phyloP scores from a whole-genome alignment of 495 filamentous ascomycete genomes.

The Podospora tetraspora region DNA sequence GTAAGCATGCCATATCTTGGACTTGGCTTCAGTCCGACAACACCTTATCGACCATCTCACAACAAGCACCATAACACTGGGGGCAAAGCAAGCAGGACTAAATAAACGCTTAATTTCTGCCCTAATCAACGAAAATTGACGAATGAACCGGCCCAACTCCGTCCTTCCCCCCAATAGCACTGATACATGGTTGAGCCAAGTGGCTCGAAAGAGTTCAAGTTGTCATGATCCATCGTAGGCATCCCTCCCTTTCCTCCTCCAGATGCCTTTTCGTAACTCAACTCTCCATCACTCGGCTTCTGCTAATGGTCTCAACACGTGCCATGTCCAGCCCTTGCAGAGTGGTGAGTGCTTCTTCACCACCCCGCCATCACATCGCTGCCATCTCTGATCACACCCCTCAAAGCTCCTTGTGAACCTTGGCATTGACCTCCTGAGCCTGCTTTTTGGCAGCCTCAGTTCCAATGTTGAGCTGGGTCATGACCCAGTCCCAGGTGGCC shows the following conservation, averaged over 20 bases:
- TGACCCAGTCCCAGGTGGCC: conserved; percentile 53
- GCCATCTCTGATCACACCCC: not conserved
- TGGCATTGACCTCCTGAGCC: conserved; percentile 37
- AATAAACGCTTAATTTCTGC: not conserved
- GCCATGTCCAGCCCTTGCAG: not conserved
- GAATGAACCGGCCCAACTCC: not conserved
- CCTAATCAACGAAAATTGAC: not conserved
- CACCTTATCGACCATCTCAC: not conserved
- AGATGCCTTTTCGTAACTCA: not conserved
- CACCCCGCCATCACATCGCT: not conserved
- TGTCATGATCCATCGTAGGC: conserved; percentile 5
- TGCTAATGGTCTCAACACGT: not conserved
- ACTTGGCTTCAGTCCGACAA: not conserved
- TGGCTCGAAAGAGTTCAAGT: not conserved
- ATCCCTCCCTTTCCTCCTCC: not conserved
- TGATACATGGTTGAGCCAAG: not conserved
- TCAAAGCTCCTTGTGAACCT: conserved; percentile 30
- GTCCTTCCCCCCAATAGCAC: not conserved
- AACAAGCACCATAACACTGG: not conserved
- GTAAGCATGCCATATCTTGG: not conserved
- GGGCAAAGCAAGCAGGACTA: not conserved
- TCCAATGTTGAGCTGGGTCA: conserved; percentile 55
- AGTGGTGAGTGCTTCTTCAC: not conserved
- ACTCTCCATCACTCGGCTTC: not conserved
- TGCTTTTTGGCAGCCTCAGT: conserved; percentile 59